A percentile compares a stretch with the other conserved stretches of the same genome.
These are phyloP conservation scores for Eleusine indica DNA, from an alignment of 176 grass and related monocot species.

Conservation along the genomic window DNA sequence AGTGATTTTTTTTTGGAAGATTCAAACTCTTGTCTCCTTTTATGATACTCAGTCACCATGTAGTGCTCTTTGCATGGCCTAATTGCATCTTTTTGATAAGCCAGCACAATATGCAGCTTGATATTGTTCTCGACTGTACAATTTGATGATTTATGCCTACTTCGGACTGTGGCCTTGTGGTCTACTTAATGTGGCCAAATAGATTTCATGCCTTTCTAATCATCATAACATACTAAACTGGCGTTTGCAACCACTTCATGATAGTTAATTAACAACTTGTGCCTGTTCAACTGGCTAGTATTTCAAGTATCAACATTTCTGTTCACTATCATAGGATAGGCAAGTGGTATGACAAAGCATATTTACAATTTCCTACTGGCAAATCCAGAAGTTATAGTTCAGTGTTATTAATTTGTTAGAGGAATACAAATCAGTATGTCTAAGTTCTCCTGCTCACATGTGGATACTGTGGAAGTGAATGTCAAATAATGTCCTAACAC, in stretches of 20 bases:
- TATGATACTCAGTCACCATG: neutral
- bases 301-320: neutral
- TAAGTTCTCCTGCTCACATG: neutral
- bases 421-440: slow-evolving; percentile 1
- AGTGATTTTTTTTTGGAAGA: neutral
- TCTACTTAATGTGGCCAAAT: neutral
- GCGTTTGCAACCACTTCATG: slow-evolving; percentile 9
- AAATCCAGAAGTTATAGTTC: slow-evolving; percentile 25
- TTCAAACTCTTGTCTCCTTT: neutral
- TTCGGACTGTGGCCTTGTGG: neutral
- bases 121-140: slow-evolving; percentile 13
- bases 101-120: slow-evolving; percentile 2
- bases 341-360: slow-evolving; percentile 14
- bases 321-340: neutral
- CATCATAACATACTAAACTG: slow-evolving; percentile 12
- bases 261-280: neutral
- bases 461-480: neutral
- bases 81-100: neutral
- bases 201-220: neutral
- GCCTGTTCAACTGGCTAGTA: neutral
- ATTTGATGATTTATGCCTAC: slow-evolving; percentile 2
- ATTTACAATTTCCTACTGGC: neutral
- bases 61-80: neutral
- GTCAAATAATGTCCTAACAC: neutral
- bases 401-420: slow-evolving; percentile 2